Conservation (phyloP, 345 rosid genomes). For the Gossypium longicalyx region DNA sequence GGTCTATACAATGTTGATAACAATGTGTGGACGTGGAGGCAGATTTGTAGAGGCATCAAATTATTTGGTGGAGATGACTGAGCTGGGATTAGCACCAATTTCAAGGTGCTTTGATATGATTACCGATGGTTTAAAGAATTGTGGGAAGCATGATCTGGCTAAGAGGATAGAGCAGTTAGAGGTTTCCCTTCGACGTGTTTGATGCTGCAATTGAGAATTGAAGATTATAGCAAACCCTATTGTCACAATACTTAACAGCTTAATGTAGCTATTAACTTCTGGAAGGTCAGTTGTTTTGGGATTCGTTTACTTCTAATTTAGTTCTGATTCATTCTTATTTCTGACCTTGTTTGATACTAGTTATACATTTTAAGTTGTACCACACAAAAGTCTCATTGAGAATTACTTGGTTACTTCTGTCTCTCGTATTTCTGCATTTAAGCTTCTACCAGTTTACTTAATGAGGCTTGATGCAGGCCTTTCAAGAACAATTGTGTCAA, state of each 20-base stretch:
- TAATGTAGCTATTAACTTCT: background rate
- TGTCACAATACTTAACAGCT: background rate
- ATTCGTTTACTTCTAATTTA: background rate
- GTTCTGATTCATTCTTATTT: background rate
- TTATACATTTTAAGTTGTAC: background rate
- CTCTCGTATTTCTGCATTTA: background rate
- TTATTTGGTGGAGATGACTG: constrained; percentile 90
- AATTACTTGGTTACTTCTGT: too few relatives aligned
- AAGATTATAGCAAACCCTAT: background rate
- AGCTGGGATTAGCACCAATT: constrained; percentile 72
- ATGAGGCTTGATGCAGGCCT: background rate
- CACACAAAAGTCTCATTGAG: background rate
- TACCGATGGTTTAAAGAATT: constrained; percentile 77
- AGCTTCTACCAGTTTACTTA: background rate
- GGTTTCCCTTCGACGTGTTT: constrained; percentile 51
- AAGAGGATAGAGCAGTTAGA: constrained; percentile 71
- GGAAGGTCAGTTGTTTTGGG: background rate
- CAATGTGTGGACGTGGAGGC: constrained; percentile 89
- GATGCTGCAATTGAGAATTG: constrained; percentile 15
- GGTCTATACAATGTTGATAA: constrained; percentile 85
- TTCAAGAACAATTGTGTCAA: background rate
- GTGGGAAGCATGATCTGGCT: constrained; percentile 88
- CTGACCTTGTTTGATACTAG: background rate
- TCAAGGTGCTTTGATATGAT: constrained; percentile 90
- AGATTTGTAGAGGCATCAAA: constrained; percentile 71